Percentiles rank a stretch among this genome's conserved stretches.
These are phyloP conservation scores for Wolfiporia cocos DNA, from an alignment of 1,284 basidiomycete genomes.

Conservation along the genomic window DNA sequence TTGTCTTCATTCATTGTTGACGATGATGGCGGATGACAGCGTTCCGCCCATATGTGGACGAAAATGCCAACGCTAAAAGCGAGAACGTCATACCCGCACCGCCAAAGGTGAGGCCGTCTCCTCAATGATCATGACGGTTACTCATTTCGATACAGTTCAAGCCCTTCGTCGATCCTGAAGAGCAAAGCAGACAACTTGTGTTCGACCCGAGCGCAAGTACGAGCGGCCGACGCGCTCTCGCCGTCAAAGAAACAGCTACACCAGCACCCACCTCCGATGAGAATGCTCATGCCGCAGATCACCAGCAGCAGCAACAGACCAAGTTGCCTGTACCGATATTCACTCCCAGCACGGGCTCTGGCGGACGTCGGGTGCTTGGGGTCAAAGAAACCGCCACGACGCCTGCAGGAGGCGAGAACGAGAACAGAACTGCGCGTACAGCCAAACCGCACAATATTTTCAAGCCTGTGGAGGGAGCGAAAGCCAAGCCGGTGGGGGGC, in stretches of 20 bases:
- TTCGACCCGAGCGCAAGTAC: too few relatives aligned
- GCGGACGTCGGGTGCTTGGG: conserved; percentile 32
- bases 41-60: conserved; percentile 47
- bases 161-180: conserved; percentile 26
- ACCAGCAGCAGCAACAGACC: conserved; percentile 14
- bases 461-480: conserved; percentile 11
- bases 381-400: conserved; percentile 28
- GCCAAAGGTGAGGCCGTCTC: conserved; percentile 34
- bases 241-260: too few relatives aligned
- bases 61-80: conserved; percentile 43
- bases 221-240: too few relatives aligned
- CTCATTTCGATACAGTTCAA: conserved; percentile 12
- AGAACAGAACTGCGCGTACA: too few relatives aligned
- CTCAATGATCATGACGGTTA: too few relatives aligned
- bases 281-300: too few relatives aligned
- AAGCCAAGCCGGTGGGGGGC: conserved; percentile 23
- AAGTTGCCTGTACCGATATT: conserved; percentile 20
- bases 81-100: conserved; percentile 36
- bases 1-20: neutral
- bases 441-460: conserved; percentile 14
- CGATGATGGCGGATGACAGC: conserved; percentile 11
- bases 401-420: conserved; percentile 6
- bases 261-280: too few relatives aligned
- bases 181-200: too few relatives aligned
- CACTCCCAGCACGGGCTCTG: too few relatives aligned